Base-by-base conservation (phyloP, 2,329 filamentous ascomycete species). In the Xylariaceae sp. region DNA sequence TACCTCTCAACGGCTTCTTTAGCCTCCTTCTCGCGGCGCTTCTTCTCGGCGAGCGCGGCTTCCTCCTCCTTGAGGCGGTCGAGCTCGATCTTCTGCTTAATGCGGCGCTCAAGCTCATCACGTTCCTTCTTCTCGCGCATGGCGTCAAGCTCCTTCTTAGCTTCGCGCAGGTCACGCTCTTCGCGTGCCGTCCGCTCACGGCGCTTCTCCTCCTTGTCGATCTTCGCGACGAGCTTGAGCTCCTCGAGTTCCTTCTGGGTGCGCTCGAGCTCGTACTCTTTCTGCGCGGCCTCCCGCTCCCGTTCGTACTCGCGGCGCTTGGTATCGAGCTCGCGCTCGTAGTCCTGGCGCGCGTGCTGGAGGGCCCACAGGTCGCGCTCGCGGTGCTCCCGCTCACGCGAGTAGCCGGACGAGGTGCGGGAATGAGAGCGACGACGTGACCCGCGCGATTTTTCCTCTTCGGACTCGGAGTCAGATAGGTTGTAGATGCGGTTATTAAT, bases 401-500 rank as follows among this genome's bases (percentile, higher is more conserved):
- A 50, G 29, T 35, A 36, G 15, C 26, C 27, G 13, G 40, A 39
- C 13, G 49, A 46, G 9, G 23, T 40, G 18, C 52, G 39, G 23
- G 52, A 50, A 8, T 27, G 45, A 32, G 29, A 44, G 50, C 61
- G 71, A 41, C 64, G 67, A 33, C 66, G 64, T 27, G 70, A 68
- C 23, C 74, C 73, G 13, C 26, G 58, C 26, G 35, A 42, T 3
- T 75, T 73, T 29, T 79, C 78, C 4, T 74, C 79, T 16, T 77
- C 78, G 7, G 66, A 70, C 5, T 67, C 64, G 1, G 65, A 62
- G 52, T 73, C 67, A 13, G 65, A 70, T 45, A 75, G 61, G 55
- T 79, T 79, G 61, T 80, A 78, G 52, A 81, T 78, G 51, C 74
- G 74, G 66, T 83, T 84, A 64, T 83, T 82, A 66, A 85, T 84